Conservation (phyloP, 768 basidiomycete species). For the Austroboletus eburneus region DNA sequence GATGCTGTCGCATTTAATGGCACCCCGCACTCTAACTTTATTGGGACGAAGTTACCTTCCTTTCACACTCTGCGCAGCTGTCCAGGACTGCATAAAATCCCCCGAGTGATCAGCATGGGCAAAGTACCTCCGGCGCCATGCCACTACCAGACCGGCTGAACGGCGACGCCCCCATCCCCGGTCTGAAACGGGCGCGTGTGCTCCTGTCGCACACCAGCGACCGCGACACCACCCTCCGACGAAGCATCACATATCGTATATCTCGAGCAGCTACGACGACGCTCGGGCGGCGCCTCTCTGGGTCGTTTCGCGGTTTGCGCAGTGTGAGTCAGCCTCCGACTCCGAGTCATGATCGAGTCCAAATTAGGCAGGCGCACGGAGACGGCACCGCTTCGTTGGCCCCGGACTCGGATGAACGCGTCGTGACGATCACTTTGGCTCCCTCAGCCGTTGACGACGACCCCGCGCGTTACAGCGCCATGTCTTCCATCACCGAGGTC, state of each 20-base stretch:
- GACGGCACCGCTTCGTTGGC: too few relatives aligned
- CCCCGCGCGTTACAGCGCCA: conserved; percentile 1
- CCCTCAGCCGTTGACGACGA: conserved; percentile 1
- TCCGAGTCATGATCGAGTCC: conserved; percentile 5
- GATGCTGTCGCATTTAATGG: too few relatives aligned
- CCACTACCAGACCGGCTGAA: conserved; percentile 3
- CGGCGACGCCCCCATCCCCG: conserved; percentile 12
- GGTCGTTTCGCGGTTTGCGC: conserved; percentile 14
- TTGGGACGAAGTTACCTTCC: background rate
- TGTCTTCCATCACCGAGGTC: conserved; percentile 33
- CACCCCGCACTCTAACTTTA: too few relatives aligned
- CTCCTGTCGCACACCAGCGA: background rate
- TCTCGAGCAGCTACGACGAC: conserved; percentile 29
- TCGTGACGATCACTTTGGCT: background rate
- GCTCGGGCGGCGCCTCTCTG: conserved; percentile 29
- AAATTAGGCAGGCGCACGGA: conserved; percentile 20
- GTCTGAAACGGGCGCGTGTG: conserved; percentile 19
- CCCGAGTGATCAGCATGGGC: background rate
- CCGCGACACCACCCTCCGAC: conserved; percentile 18
- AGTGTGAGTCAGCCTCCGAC: conserved; percentile 3
- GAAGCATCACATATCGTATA: conserved; percentile 36
- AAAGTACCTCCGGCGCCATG: conserved; percentile 7
- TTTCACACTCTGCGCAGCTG: conserved; percentile 1
- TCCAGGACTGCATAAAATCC: background rate
- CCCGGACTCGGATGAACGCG: too few relatives aligned